Evolutionary conservation across 2,329 filamentous ascomycete genomes (phyloP), one percentile per base, ranked within the genome.

Genomic region (Hypoxylon sp.): DNA sequence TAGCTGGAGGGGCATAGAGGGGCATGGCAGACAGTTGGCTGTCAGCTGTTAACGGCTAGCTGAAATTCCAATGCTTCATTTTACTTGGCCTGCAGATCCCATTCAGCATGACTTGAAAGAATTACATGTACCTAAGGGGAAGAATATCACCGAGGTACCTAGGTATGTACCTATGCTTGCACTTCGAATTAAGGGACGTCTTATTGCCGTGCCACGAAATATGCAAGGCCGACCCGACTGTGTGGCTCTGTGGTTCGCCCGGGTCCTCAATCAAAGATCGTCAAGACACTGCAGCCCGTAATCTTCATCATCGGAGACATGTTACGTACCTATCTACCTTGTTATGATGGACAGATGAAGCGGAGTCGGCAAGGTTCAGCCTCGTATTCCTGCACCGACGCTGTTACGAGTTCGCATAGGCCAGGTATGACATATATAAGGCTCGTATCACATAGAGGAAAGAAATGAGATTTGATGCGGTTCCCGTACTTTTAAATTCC

Each of bases 1-100:
- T 46, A 60, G 57, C 56, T 61, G 66, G 62, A 52, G 42, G 33
- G 52, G 24, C 28, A 58, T 72, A 54, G 69, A 68, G 71, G 71
- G 71, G 71, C 66, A 70, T 42, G 68, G 38, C 65, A 28, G 24
- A 5, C 71, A 65, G 68, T 48, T 71, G 70, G 24, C 2, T 14
- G 40, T 2, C 72, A 61, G 61, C 63, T 70, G 71, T 12, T 28
- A 56, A 12, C 30, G 8, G 16, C 11, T 46, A 6, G 16, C 11
- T 46, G 12, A 44, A 22, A 32, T 40, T 26, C 49, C 18, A 38
- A 51, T 38, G 20, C 11, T 26, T 7, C 18, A 12, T 42, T 28
- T 40, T 52, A 52, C n/a, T n/a, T n/a, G n/a, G 33, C 5, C 11
- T 42, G 12, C 2, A 26, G 16, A n/a, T n/a, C n/a, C 11, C 20